Conservation (phyloP, 805 yeast species). For the Saccharomycopsis fibuligera region DNA sequence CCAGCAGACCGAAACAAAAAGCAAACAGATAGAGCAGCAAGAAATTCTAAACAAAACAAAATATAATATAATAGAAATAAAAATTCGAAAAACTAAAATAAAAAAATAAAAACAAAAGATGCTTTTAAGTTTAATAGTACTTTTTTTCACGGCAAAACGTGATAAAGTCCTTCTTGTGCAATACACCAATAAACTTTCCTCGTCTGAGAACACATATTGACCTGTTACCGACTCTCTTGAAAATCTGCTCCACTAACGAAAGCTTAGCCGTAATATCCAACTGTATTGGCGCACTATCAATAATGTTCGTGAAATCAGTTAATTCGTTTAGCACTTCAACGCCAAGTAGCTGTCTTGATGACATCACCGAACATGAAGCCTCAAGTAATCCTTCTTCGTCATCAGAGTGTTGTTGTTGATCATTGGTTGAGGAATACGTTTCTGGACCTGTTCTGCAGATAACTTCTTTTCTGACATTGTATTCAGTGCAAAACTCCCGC, state of each 20-base stretch:
- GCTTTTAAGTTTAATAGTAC: conserved; percentile 1
- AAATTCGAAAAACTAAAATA: not conserved
- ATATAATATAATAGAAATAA: not conserved
- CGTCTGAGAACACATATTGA: conserved; percentile 40
- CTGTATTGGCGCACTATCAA: conserved; percentile 42
- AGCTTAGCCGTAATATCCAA: conserved; percentile 43
- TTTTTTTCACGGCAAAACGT: conserved; percentile 32
- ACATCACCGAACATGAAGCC: conserved; percentile 3
- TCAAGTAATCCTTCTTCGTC: not conserved
- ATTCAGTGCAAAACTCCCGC: conserved; percentile 25
- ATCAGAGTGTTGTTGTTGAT: too few relatives aligned
- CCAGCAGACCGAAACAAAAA: too few relatives aligned
- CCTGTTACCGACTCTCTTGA: conserved; percentile 46
- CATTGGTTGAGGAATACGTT: not conserved
- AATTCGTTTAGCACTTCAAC: conserved; percentile 25
- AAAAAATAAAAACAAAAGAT: too few relatives aligned
- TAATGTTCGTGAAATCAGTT: conserved; percentile 35
- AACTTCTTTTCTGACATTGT: conserved; percentile 10
- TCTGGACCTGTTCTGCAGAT: conserved; percentile 5
- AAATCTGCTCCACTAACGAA: conserved; percentile 43
- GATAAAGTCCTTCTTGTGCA: conserved; percentile 48
- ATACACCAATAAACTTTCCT: conserved; percentile 43
- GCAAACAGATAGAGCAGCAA: not conserved
- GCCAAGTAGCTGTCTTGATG: conserved; percentile 7
- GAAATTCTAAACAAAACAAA: not conserved